Conservation (phyloP, 805 yeast genomes). For the Kodamaea restingae region DNA sequence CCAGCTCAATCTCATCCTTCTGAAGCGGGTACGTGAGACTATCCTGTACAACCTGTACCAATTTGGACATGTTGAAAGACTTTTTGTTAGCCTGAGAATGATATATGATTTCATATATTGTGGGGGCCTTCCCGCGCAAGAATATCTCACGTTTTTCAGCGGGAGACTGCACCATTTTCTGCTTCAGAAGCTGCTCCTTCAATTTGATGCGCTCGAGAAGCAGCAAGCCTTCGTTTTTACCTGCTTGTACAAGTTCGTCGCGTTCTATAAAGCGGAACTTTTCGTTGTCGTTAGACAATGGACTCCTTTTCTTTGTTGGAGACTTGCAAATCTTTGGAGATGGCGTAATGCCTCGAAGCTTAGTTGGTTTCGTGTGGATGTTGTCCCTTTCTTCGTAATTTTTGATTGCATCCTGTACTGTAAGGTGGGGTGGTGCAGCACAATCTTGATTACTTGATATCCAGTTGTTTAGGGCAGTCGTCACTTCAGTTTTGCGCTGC, state of each 20-base stretch:
- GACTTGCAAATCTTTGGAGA: constrained; percentile 1
- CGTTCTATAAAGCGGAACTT: constrained; percentile 29
- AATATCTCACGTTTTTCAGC: constrained; percentile 19
- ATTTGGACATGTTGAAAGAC: constrained; percentile 21
- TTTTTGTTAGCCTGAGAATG: constrained; percentile 18
- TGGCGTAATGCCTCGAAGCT: no score
- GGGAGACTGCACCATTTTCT: constrained; percentile 14
- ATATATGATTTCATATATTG: constrained; percentile 33
- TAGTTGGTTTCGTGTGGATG: no score
- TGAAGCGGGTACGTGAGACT: constrained; percentile 30
- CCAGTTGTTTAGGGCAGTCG: constrained; percentile 17
- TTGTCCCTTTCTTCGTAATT: not conserved
- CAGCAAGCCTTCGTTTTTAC: constrained; percentile 24
- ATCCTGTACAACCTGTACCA: constrained; percentile 29
- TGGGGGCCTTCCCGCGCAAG: constrained; percentile 25
- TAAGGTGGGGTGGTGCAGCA: not conserved
- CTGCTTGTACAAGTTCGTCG: constrained; percentile 12
- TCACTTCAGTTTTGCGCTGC: constrained; percentile 14
- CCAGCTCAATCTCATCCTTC: constrained; percentile 27
- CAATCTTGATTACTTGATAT: constrained; percentile 14
- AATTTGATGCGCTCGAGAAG: constrained; percentile 37
- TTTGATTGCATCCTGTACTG: constrained; percentile 1
- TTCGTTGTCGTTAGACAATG: constrained; percentile 30
- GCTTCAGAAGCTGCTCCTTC: constrained; percentile 27
- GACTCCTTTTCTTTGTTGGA: constrained; percentile 1